These are phyloP conservation scores for Zychaea mexicana DNA, from an alignment of 371 early-diverging fungal species.

Conservation along the genomic window DNA sequence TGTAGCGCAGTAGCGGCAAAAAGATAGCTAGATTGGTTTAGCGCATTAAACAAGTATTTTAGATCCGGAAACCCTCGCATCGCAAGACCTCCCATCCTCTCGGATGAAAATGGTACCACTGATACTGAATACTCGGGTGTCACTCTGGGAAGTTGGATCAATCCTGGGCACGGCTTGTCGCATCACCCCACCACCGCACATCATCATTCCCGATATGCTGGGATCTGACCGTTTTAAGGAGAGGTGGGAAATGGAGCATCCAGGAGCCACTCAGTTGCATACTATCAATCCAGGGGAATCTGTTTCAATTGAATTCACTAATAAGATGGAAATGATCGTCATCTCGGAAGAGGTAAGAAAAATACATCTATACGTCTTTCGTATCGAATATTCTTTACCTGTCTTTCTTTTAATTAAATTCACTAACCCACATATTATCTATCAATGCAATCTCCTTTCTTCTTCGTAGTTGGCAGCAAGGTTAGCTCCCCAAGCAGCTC, in stretches of 20 bases:
- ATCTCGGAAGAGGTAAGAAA: conserved; percentile 36
- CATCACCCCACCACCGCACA: conserved; percentile 13
- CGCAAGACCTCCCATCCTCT: conserved; percentile 6
- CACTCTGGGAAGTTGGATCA: conserved; percentile 19
- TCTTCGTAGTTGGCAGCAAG: neutral
- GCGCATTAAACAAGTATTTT: no score
- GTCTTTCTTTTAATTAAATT: neutral
- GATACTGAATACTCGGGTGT: conserved; percentile 31
- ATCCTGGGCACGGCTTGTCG: conserved; percentile 20
- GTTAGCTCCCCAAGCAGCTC: neutral
- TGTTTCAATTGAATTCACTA: conserved; percentile 25
- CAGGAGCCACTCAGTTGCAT: conserved; percentile 12
- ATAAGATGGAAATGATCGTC: conserved; percentile 35
- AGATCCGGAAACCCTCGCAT: conserved; percentile 22
- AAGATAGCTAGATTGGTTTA: no score
- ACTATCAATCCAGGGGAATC: conserved; percentile 31
- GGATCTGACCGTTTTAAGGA: conserved; percentile 29
- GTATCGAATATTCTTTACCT: no score
- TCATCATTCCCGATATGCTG: conserved; percentile 28
- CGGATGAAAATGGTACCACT: conserved; percentile 21
- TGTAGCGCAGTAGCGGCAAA: no score
- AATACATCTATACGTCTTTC: neutral
- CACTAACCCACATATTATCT: neutral
- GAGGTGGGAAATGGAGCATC: conserved; percentile 6
- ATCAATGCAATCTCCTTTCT: neutral